Percentiles rank a stretch among this genome's conserved stretches.
Conservation (phyloP, 495 filamentous ascomycete species). For the Symbiotaphrina buchneri region DNA sequence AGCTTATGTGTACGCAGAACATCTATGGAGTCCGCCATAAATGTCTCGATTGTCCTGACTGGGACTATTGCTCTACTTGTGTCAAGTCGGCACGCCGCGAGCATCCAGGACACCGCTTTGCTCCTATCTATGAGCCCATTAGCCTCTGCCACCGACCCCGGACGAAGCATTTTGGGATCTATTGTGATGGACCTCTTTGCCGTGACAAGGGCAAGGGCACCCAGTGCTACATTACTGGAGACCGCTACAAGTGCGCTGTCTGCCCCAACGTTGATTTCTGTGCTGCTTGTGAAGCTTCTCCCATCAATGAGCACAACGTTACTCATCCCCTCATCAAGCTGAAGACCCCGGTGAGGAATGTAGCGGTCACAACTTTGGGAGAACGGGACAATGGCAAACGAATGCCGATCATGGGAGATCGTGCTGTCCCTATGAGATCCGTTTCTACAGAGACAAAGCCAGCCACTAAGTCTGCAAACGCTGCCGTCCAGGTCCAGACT, state of each 20-base stretch:
- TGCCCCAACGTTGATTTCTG: constrained; percentile 96
- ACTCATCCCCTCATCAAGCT: constrained; percentile 95
- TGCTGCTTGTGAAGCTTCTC: constrained; percentile 75
- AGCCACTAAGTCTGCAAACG: constrained; percentile 22
- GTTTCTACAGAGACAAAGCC: constrained; percentile 27
- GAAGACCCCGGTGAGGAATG: constrained; percentile 78
- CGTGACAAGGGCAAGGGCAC: constrained; percentile 24
- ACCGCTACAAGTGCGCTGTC: constrained; percentile 92
- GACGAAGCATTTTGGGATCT: constrained; percentile 57
- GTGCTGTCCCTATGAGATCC: constrained; percentile 15
- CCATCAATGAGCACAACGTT: constrained; percentile 65
- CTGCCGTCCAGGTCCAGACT: constrained; percentile 44
- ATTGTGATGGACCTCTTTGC: constrained; percentile 89
- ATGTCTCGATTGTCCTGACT: constrained; percentile 92
- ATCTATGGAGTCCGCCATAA: constrained; percentile 90
- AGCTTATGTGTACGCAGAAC: constrained; percentile 18
- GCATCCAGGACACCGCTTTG: constrained; percentile 80
- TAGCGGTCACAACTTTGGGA: constrained; percentile 65
- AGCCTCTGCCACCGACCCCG: constrained; percentile 21
- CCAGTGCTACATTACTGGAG: constrained; percentile 51
- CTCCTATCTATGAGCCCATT: constrained; percentile 63
- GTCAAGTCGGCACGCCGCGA: constrained; percentile 34
- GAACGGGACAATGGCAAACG: constrained; percentile 41
- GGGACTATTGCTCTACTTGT: constrained; percentile 84
- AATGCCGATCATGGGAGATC: constrained; percentile 46